Evolutionary conservation across 2,329 filamentous ascomycete genomes (phyloP), one percentile per base, ranked within the genome.

Genomic region (Colletotrichum euphorbiae): DNA sequence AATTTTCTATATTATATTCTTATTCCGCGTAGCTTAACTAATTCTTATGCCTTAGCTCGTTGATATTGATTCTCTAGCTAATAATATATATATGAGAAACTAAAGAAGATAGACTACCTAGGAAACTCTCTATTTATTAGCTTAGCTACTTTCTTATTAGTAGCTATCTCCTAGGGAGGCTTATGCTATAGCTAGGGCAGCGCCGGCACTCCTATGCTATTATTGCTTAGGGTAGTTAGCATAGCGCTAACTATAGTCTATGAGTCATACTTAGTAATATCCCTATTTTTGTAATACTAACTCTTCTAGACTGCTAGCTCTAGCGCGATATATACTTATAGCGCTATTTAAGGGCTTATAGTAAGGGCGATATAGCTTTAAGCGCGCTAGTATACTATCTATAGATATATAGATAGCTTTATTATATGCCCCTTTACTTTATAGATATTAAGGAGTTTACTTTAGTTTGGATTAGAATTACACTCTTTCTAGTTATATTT

Each of bases 1-100:
- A 80, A 77, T 80, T 17, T 87, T 87, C 69, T 84, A 82, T 65
- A 71, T 83, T 55, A 83, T 81, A 75, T 77, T 83, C 31, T 81
- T 81, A 7, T 77, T 83, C 69, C 78, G 80, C 67, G 78, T 72
- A 36, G 69, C 80, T 19, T 75, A 80, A 3, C 73, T 84, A 3
- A 15, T 36, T 52, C n/a, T 54, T 21, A 7, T 52, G 15, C 58
- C 24, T 1, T 62, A 13, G 48, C 19, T 45, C 2, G 48, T 54
- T 7, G 24, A 46, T 1, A 46, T 46, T n/a, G 5, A 54, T 4
- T 15, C 11, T 1, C n/a, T 9, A 6, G 3, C 36, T 24, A 24
- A 6, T 12, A 2, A 1, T 0, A 21, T 61, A 8, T 0, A 11
- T 6, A 6, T n/a, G n/a, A 63, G 38, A 56, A 28, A 17, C 40